Conservation (phyloP, 208 protist genomes). For the Phytomonas serpens region DNA sequence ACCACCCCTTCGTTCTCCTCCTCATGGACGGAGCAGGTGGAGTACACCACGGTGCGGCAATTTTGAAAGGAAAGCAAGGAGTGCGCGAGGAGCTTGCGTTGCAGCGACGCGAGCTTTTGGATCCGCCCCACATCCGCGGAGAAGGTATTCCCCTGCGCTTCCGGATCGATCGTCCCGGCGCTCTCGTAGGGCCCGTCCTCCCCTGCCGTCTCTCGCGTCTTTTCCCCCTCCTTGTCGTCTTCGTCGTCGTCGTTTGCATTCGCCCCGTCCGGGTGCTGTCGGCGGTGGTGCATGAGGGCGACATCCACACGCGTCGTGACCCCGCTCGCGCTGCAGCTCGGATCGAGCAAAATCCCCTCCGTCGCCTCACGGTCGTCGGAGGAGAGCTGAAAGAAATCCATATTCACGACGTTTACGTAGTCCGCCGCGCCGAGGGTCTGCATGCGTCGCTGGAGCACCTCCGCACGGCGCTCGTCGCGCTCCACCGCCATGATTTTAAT, state of each 20-base stretch:
- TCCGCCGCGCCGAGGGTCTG: constrained; percentile 52
- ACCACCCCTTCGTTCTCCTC: constrained; percentile 88
- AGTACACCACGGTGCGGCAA: constrained; percentile 87
- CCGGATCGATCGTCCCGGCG: constrained; percentile 15
- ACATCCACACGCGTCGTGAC: constrained; percentile 85
- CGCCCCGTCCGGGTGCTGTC: constrained; percentile 11
- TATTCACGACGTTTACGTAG: constrained; percentile 73
- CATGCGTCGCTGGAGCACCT: constrained; percentile 58
- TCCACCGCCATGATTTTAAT: constrained; percentile 87
- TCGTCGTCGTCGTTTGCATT: constrained; percentile 9
- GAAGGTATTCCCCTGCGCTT: constrained; percentile 34
- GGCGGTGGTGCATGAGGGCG: constrained; percentile 34
- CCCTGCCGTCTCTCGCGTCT: not conserved
- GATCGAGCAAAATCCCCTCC: constrained; percentile 88
- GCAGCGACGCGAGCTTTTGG: constrained; percentile 63
- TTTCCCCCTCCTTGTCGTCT: not conserved
- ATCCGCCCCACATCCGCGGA: constrained; percentile 60
- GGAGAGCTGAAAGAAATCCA: constrained; percentile 81
- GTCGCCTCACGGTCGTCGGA: constrained; percentile 62
- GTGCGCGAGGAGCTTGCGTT: constrained; percentile 84
- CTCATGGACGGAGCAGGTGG: constrained; percentile 87
- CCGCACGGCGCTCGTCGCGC: constrained; percentile 61
- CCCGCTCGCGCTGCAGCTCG: constrained; percentile 86
- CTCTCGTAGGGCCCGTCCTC: constrained; percentile 8
- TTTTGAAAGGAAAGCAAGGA: constrained; percentile 82